Base-by-base conservation (phyloP, 2,329 filamentous ascomycete genomes). In the Neospermospora avenae region DNA sequence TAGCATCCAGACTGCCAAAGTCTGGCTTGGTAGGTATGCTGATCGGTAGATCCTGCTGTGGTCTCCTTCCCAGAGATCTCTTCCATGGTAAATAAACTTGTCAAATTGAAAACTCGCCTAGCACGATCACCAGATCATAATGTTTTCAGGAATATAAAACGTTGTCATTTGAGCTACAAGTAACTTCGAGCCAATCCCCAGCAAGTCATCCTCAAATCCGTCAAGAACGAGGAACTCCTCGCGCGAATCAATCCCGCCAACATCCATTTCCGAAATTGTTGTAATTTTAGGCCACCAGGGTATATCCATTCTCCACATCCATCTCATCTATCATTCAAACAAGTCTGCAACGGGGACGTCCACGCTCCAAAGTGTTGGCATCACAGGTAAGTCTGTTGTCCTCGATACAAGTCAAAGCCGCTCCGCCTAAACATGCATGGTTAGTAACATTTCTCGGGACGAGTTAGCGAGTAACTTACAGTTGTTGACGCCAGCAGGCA, bases 401-500 rank as follows among this genome's bases (percentile, higher is more conserved):
- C 41, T 67, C 68, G 45, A 72, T 68, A 49, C 71, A 73, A n/a
- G 69, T 72, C 49, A 73, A 61, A 11, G 45, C 20, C 3, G 48
- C 51, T 28, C 67, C 67, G 41, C 71, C 71, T 70, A 51, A 28
- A 11, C 5, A 28, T 25, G 3, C 8, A 25, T 4, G 6, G 28
- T 48, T 11, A 28, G 44, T 20, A 41, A 22, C 3, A 24, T 28
- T 18, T 25, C 44, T 24, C 5, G 5, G 6, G 13, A 46, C 14
- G 20, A 13, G 24, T 4, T 20, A 20, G 4, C 2, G 42, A 46
- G 18, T 22, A 13, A 46, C 73, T 64, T 60, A 75, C 74, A 76
- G 61, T 70, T 68, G 65, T 74, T 72, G n/a, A 70, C 64, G n/a
- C 67, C 69, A 13, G 63, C 71, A 31, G 74, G 73, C 2, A 76